Base-by-base conservation (phyloP, 129 eudicot species). In the Ambrosia artemisiifolia region DNA sequence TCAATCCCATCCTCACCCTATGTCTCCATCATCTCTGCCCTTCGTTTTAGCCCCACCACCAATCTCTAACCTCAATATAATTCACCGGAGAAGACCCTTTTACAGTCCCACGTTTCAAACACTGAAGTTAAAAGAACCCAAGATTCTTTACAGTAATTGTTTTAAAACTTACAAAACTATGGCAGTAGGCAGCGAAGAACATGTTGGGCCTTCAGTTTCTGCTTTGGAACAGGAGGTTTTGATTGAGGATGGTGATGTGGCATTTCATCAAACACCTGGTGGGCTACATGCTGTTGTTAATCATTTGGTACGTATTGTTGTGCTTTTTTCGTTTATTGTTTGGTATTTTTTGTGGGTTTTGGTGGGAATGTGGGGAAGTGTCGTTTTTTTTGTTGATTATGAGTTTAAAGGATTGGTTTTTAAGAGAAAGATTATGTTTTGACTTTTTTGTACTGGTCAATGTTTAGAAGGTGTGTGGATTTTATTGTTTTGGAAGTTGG, bases 141-240 rank as follows among this genome's bases (percentile, higher is more conserved):
- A 38, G 54, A 40, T 63, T 32, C 24, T 3, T 17, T 6, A 5
- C 46, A 20, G 48, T 18, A 50, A 69, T n/a, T 48, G 71, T 24
- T 11, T 69, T 38, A 51, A 20, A 24, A 14, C 32, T 36, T 13
- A 32, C 18, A 32, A 64, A 43, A n/a, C 40, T 19, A 71, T 71
- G 68, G 82, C 48, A 1, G 67, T 34, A 35, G 76, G 28, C 3
- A 79, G 68, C 42, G 72, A 63, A 66, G 78, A 47, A n/a, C 49
- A 57, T 17, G 3, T 59, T 48, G 19, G 40, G 35, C 74, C 68
- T 2, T 20, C 62, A 10, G 14, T 13, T 60, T 74, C 84, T 69
- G 79, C 79, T 72, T 63, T 82, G 32, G 87, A 84, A 71, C 86
- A 82, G 56, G 84, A 88, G 51, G 78, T 54, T 80, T 80, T 78